Conservation (phyloP, 371 early-diverging fungal genomes). For the Mortierella sp. region DNA sequence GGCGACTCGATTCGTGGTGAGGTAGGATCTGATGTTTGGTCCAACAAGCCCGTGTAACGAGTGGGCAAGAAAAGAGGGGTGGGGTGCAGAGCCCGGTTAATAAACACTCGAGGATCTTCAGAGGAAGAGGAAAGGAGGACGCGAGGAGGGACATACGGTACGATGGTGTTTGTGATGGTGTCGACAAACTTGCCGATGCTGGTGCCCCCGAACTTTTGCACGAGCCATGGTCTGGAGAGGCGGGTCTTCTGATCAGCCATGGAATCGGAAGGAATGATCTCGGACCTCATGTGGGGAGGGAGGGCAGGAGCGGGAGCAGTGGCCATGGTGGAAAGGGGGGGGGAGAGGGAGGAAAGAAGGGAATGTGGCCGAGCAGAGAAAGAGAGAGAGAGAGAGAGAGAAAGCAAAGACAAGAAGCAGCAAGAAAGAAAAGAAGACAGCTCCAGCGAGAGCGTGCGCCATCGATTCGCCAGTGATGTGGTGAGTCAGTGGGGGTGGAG, state of each 20-base stretch:
- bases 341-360: not conserved
- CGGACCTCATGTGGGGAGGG: constrained; percentile 26
- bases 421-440: not conserved
- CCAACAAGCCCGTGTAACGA: not conserved
- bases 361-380: not conserved
- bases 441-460: too few relatives aligned
- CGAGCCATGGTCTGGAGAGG: constrained; percentile 65
- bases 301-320: not conserved
- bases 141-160: constrained; percentile 55
- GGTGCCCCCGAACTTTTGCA: constrained; percentile 92
- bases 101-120: too few relatives aligned
- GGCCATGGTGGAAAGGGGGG: not conserved
- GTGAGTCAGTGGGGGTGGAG: too few relatives aligned
- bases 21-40: constrained; percentile 62
- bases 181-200: constrained; percentile 85
- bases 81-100: not conserved
- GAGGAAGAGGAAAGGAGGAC: not conserved
- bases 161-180: constrained; percentile 67
- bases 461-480: too few relatives aligned
- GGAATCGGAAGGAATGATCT: constrained; percentile 12
- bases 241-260: not conserved
- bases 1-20: constrained; percentile 74
- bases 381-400: not conserved
- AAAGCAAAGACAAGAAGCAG: not conserved
- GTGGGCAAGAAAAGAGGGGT: not conserved